These are phyloP conservation scores for Phaseolus lunatus DNA, from an alignment of 306 rosid genomes.

Conservation along the genomic window DNA sequence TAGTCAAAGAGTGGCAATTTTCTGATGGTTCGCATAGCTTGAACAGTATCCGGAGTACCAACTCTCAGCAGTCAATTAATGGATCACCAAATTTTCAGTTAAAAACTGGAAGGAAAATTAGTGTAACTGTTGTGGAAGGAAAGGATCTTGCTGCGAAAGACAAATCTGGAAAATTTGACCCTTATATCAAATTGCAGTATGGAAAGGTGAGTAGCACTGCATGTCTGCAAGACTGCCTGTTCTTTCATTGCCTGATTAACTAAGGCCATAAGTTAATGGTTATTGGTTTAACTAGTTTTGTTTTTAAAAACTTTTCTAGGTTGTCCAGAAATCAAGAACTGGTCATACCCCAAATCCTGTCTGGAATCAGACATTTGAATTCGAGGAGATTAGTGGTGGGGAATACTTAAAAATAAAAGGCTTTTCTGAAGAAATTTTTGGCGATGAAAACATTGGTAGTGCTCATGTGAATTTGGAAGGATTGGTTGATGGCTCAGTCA, in stretches of 20 bases:
- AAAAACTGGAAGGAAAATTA: constrained; percentile 87
- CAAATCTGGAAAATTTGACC: constrained; percentile 69
- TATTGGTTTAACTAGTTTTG: constrained; percentile 35
- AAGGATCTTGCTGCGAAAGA: constrained; percentile 76
- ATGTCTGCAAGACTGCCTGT: not conserved
- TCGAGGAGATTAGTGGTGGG: constrained; percentile 84
- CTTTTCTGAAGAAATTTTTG: constrained; percentile 71
- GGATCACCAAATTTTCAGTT: constrained; percentile 74
- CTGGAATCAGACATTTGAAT: constrained; percentile 83
- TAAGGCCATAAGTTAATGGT: constrained; percentile 11
- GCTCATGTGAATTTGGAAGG: constrained; percentile 98
- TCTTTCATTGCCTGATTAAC: constrained; percentile 14
- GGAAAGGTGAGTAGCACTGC: constrained; percentile 75
- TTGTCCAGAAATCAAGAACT: constrained; percentile 68
- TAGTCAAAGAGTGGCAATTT: constrained; percentile 93
- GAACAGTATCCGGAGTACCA: constrained; percentile 46
- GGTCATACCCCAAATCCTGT: constrained; percentile 61
- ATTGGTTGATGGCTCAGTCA: constrained; percentile 60
- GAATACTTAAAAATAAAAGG: constrained; percentile 85
- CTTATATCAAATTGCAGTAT: constrained; percentile 82
- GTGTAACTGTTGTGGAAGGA: constrained; percentile 78
- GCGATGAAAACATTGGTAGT: constrained; percentile 83
- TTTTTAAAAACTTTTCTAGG: constrained; percentile 54
- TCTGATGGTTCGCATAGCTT: constrained; percentile 83
- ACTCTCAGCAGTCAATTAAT: constrained; percentile 58